Base-by-base conservation (phyloP, 176 grass and related monocot species). In the Paspalum vaginatum region DNA sequence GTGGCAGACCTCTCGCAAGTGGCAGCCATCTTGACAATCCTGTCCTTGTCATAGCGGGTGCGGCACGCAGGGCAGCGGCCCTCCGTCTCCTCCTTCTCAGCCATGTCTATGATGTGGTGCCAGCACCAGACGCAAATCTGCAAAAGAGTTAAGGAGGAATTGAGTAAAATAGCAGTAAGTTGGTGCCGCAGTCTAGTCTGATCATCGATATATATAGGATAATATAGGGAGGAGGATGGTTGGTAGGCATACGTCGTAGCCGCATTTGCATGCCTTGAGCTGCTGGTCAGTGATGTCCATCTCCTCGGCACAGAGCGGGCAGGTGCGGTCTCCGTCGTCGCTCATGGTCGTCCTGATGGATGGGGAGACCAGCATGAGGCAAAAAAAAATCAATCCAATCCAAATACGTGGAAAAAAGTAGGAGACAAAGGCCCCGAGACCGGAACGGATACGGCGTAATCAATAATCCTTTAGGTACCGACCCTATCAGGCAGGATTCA, bases 101-200 rank as follows among this genome's bases (percentile, higher is more conserved):
- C 90, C 90, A 99, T 95, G 68, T 96, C 93, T 72, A 93, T 96
- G 84, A 99, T 91, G 24, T 99, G 97, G 84, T 99, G 97, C 93
- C 93, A 99, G 58, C 97, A 99, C 97, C 97, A 99, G 53, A 99
- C 90, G 80, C 97, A 99, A 76, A 99, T 93, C 97, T 99, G 72
- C 27, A 61, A 32, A 4, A 60, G 58, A 60, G 57, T 11, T 78
- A 55, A 15, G 14, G 63, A 72, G 4, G 6, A 53, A 27, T 55
- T 54, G 18, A 41, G 26, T 79, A 42, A 79, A 79, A 51, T 56
- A 22, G 11, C 10, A 60, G n/a, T 55, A 9, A 4, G 13, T 38
- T 40, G 74, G 11, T 26, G 65, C 42, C 27, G 17, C 2, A 10
- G n/a, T 25, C 4, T 37, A 13, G n/a, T n/a, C n/a, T n/a, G n/a